Conservation (phyloP, 768 basidiomycete species). For the Lactarius tabidus region DNA sequence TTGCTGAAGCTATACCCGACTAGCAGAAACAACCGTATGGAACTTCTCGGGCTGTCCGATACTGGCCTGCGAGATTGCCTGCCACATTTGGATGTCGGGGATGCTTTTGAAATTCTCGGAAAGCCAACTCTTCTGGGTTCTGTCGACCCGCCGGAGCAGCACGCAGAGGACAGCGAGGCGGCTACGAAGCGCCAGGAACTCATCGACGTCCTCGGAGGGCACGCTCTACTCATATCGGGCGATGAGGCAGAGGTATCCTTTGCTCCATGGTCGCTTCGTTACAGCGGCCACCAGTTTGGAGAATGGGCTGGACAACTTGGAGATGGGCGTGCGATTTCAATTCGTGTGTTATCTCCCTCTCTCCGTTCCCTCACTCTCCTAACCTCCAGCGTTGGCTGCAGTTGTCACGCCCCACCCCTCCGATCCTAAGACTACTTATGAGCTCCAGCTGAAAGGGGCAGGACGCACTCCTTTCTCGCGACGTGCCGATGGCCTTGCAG, state of each 20-base stretch:
- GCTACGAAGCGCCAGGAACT: conserved; percentile 60
- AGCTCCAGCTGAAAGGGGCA: conserved; percentile 92
- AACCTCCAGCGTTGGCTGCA: conserved; percentile 29
- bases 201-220: conserved; percentile 77
- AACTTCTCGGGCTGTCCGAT: conserved; percentile 70
- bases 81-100: conserved; percentile 84
- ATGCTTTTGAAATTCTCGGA: conserved; percentile 68
- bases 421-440: conserved; percentile 54
- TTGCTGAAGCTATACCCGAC: conserved; percentile 45
- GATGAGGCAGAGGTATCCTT: conserved; percentile 35
- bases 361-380: background rate
- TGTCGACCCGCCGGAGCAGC: conserved; percentile 30
- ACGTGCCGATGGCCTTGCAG: conserved; percentile 90
- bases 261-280: conserved; percentile 79
- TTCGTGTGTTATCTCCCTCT: conserved; percentile 43
- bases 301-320: conserved; percentile 92
- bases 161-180: conserved; percentile 32
- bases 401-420: conserved; percentile 75
- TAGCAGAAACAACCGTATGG: conserved; percentile 48
- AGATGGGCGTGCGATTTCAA: conserved; percentile 91
- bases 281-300: conserved; percentile 90
- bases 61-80: conserved; percentile 69
- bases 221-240: conserved; percentile 59
- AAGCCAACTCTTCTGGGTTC: conserved; percentile 45
- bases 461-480: conserved; percentile 94